These are phyloP conservation scores for Nephromyces sp. DNA, from an alignment of 169 alveolate genomes.

Conservation along the genomic window DNA sequence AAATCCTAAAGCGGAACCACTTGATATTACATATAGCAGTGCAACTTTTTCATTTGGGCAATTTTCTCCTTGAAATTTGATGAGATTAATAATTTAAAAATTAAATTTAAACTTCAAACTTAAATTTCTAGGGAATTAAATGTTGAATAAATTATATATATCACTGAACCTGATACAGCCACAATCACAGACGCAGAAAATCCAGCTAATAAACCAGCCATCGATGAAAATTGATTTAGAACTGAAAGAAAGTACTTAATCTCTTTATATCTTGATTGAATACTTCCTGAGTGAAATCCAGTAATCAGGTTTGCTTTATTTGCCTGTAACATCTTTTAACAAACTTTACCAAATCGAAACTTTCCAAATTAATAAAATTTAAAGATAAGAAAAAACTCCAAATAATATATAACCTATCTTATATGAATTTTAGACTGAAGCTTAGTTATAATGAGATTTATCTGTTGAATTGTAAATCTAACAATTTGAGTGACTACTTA, in stretches of 20 bases:
- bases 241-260: constrained; percentile 10
- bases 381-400: no score
- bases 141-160: neutral
- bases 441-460: no score
- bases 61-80: no score
- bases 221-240: neutral
- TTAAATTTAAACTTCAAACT: no score
- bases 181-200: constrained; percentile 19
- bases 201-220: constrained; percentile 16
- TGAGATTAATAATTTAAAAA: no score
- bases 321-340: neutral
- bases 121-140: neutral
- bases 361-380: no score
- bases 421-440: no score
- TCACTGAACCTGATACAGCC: neutral
- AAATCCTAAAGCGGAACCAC: constrained; percentile 14
- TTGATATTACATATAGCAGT: constrained; percentile 1
- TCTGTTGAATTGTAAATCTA: no score
- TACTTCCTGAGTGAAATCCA: neutral
- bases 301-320: neutral
- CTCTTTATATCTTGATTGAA: neutral
- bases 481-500: no score
- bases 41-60: no score
- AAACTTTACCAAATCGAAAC: no score
- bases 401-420: no score